Percentiles rank a stretch among this genome's conserved stretches.
These are phyloP conservation scores for Tylopilus sp. DNA, from an alignment of 768 basidiomycete genomes.

Conservation along the genomic window DNA sequence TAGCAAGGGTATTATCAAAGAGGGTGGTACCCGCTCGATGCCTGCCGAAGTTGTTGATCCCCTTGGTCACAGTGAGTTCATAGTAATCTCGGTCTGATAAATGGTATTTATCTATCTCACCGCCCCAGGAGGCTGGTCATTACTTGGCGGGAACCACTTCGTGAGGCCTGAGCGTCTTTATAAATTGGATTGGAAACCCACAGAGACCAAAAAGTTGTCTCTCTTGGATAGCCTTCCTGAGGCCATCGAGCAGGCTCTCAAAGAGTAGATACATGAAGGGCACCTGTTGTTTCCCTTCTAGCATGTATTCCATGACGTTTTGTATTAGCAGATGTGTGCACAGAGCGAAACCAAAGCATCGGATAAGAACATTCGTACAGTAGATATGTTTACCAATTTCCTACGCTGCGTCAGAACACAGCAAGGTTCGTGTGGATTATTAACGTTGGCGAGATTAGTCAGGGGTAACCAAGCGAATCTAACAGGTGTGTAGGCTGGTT, in stretches of 20 bases:
- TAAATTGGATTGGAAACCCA: slow-evolving; percentile 40
- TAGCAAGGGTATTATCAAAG: slow-evolving; percentile 31
- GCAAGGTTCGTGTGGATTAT: slow-evolving; percentile 4
- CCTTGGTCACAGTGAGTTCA: slow-evolving; percentile 37
- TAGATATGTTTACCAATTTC: neutral
- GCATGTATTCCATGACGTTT: slow-evolving; percentile 1
- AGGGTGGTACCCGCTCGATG: slow-evolving; percentile 34
- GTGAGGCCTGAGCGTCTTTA: slow-evolving; percentile 35
- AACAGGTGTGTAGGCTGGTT: neutral
- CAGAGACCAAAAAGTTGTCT: slow-evolving; percentile 23
- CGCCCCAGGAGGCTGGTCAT: slow-evolving; percentile 37
- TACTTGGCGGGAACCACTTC: slow-evolving; percentile 38
- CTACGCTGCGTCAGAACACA: neutral
- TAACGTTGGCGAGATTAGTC: neutral
- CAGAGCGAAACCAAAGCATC: neutral
- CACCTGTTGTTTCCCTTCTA: neutral
- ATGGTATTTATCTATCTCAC: neutral
- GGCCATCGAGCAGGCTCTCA: slow-evolving; percentile 28
- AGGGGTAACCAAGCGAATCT: slow-evolving; percentile 17
- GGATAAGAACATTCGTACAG: slow-evolving; percentile 1
- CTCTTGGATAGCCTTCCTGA: slow-evolving; percentile 28
- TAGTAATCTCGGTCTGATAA: neutral
- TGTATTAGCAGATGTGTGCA: neutral
- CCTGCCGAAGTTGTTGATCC: slow-evolving; percentile 34
- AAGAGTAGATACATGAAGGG: neutral